phyloP scores from a whole-genome alignment of 139 green algal species.

The Trebouxia sp. region DNA sequence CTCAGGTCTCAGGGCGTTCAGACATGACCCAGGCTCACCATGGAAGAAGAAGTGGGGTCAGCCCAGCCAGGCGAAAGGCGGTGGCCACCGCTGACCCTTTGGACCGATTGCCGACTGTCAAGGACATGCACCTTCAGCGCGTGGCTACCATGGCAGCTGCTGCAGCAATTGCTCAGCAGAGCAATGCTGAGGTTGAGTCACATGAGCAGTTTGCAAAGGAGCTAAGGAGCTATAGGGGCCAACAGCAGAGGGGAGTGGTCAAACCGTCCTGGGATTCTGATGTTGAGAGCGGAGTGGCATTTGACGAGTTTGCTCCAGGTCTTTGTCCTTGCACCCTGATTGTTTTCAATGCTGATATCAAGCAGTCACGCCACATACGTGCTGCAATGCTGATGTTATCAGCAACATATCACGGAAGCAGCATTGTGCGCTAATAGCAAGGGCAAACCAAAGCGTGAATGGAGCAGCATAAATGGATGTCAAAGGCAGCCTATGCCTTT shows the following conservation, averaged over 20 bases:
- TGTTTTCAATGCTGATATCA: no score
- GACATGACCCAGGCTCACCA: background rate
- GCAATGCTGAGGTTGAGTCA: constrained; percentile 9
- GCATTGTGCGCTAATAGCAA: no score
- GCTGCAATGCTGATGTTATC: no score
- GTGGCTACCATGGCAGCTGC: constrained; percentile 22
- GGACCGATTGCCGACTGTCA: background rate
- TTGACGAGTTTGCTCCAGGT: background rate
- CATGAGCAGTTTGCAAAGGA: constrained; percentile 20
- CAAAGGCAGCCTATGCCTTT: no score
- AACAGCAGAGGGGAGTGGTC: background rate
- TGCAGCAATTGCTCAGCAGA: constrained; percentile 2
- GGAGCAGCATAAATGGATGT: no score
- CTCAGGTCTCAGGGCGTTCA: background rate
- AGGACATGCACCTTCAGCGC: constrained; percentile 12
- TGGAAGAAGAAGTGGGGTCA: constrained; percentile 13
- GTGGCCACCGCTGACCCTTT: background rate
- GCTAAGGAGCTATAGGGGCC: constrained; percentile 20
- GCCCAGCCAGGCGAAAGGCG: background rate
- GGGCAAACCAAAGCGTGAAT: no score
- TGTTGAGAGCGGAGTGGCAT: background rate
- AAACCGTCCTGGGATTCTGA: constrained; percentile 21
- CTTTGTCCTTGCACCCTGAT: no score
- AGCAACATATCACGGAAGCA: no score
- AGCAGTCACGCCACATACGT: no score